Evolutionary conservation across 192 early-diverging fungal species (phyloP).

Genomic region (Mortierella antarctica): DNA sequence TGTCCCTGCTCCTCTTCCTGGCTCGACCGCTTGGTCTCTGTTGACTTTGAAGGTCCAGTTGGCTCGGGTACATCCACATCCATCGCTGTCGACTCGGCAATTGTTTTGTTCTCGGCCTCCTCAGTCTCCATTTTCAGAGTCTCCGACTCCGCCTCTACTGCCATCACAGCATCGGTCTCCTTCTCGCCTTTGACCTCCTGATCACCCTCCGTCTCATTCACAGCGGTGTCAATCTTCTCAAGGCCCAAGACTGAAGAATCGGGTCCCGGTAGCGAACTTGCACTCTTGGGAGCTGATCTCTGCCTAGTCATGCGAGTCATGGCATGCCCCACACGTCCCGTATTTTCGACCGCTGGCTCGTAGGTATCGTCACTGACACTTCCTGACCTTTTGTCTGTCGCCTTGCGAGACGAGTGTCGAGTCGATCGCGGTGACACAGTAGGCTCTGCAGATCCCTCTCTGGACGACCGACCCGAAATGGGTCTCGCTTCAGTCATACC

Average conservation of each 20-base stretch:
- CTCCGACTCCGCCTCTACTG: neutral
- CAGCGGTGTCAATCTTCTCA: neutral
- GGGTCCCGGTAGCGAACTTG: constrained; percentile 7
- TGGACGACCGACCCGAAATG: constrained; percentile 14
- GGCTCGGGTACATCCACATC: constrained; percentile 13
- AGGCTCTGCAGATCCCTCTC: constrained; percentile 37
- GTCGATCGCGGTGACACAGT: constrained; percentile 41
- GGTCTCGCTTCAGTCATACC: neutral
- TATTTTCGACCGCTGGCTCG: neutral
- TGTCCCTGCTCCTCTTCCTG: constrained; percentile 7
- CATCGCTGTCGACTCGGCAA: constrained; percentile 15
- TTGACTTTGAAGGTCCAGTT: neutral
- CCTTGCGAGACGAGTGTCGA: constrained; percentile 39
- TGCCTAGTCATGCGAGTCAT: constrained; percentile 40
- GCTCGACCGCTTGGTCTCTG: neutral
- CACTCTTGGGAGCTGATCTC: constrained; percentile 35
- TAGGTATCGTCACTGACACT: constrained; percentile 4
- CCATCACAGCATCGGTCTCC: neutral
- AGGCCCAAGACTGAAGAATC: neutral
- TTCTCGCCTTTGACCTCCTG: neutral
- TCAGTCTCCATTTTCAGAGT: neutral
- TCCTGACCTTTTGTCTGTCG: constrained; percentile 11
- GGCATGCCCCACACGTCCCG: constrained; percentile 1
- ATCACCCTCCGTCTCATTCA: neutral
- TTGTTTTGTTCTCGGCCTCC: neutral